Evolutionary conservation across 139 green algal species (phyloP), one percentile per base, ranked within the genome.

Genomic region (Edaphochlamys debaryana): DNA sequence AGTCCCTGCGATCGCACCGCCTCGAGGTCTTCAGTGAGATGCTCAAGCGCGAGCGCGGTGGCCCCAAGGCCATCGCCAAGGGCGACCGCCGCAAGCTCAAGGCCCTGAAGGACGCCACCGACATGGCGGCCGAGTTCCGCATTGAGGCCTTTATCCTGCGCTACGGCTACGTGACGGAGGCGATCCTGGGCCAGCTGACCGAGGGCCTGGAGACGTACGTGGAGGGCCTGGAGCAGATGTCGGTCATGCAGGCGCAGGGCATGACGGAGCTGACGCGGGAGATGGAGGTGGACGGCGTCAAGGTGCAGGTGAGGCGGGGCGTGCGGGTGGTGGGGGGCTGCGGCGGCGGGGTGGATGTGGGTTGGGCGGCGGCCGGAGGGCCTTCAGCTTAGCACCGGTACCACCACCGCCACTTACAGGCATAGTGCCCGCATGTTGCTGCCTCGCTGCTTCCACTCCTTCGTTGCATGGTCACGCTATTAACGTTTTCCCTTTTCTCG

Each of bases 151-250:
- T 74, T 30, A 67, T 86, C 40, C 34, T 77, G 60, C 71, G 82
- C n/a, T 87, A 82, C 48, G 82, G 82, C 41, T 67, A 36, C 23
- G 36, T 77, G 27, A 70, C 52, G 11, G 41, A 72, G 79, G 41
- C 0, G 5, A 67, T 63, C 17, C 19, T 89, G 58, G 67, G 50
- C 4, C 6, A 60, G 54, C 67, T 89, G 67, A 73, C 71, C 19
- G 79, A 89, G 60, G 85, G 85, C 19, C 36, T 84, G 67, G 73
- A 85, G 67, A 80, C 84, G 73, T 87, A 82, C 67, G 58, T 80
- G 30, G 85, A 89, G 66, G 79, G 71, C 8, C 30, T 89, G 41
- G 67, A 89, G 85, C 85, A 87, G 81, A 74, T 87, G 69, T 84
- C 77, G 50, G 52, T 80, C 19, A 88, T 90, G 87, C 19, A 73